Conservation (phyloP, 2,329 filamentous ascomycete genomes). For the Ceratocystis harringtonii region DNA sequence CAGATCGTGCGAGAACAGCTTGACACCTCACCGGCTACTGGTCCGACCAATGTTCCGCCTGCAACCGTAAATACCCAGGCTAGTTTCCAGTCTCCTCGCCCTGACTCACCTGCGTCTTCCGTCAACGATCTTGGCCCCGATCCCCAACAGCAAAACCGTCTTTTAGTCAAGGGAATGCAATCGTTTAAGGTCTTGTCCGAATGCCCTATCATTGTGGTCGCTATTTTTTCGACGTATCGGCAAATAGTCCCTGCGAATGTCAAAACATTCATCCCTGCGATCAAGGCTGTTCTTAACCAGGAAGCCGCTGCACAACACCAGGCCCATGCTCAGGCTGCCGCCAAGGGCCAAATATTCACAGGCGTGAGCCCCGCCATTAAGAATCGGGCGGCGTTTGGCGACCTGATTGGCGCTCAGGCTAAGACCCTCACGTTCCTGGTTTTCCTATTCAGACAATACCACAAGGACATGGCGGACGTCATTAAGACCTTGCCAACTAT, state of each 20-base stretch:
- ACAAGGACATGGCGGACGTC: slow-evolving; percentile 76
- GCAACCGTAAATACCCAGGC: slow-evolving; percentile 44
- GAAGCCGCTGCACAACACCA: slow-evolving; percentile 89
- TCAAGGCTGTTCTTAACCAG: slow-evolving; percentile 74
- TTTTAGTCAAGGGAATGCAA: slow-evolving; percentile 84
- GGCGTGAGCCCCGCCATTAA: slow-evolving; percentile 88
- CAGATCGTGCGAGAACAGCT: slow-evolving; percentile 90
- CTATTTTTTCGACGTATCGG: slow-evolving; percentile 89
- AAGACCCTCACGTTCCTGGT: slow-evolving; percentile 99
- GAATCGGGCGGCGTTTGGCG: slow-evolving; percentile 85
- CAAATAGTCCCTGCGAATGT: slow-evolving; percentile 69
- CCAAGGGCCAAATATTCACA: slow-evolving; percentile 69
- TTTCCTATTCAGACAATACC: slow-evolving; percentile 77
- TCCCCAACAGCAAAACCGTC: slow-evolving; percentile 63
- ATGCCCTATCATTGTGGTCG: slow-evolving; percentile 97
- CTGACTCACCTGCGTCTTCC: slow-evolving; percentile 75
- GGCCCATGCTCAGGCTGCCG: slow-evolving; percentile 72
- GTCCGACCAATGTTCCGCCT: slow-evolving; percentile 41
- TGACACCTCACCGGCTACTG: slow-evolving; percentile 52
- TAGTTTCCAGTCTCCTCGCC: slow-evolving; percentile 74
- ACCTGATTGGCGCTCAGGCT: slow-evolving; percentile 94
- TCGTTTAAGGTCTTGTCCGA: slow-evolving; percentile 98
- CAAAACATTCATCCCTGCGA: slow-evolving; percentile 79
- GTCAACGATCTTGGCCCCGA: slow-evolving; percentile 69
- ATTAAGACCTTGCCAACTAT: slow-evolving; percentile 72